Evolutionary conservation across 163 green algal species (phyloP).

Genomic region (Dunaliella salina): DNA sequence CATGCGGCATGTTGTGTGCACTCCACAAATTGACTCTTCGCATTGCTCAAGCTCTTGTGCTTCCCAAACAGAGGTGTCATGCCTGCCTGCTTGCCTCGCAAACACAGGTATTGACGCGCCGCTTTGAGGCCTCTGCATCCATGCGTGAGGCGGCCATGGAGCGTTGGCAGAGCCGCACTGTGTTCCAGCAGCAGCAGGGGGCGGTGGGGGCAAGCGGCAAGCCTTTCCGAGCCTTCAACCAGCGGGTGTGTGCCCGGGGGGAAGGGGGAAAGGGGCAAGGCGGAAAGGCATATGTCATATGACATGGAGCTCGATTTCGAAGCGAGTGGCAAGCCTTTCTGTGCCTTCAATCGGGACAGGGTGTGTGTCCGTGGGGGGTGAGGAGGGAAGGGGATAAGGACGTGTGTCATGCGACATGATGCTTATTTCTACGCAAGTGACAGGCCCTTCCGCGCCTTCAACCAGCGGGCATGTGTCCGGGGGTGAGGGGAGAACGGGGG

Average conservation of each 20-base stretch:
- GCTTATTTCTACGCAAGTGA: neutral
- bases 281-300: too few species aligned
- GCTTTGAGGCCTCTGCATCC: constrained; percentile 14
- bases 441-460: neutral
- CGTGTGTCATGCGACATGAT: too few species aligned
- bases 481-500: too few species aligned
- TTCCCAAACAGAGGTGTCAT: too few species aligned
- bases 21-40: too few species aligned
- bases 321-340: constrained; percentile 5
- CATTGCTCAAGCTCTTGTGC: too few species aligned
- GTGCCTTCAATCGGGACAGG: neutral
- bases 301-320: too few species aligned
- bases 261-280: too few species aligned
- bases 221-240: neutral
- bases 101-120: neutral
- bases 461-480: neutral
- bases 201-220: constrained; percentile 3
- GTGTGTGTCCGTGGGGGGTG: too few species aligned
- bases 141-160: constrained; percentile 64
- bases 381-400: too few species aligned
- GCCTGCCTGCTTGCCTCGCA: neutral
- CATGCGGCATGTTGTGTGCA: too few species aligned
- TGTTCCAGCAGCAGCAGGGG: constrained; percentile 42
- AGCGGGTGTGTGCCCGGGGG: neutral
- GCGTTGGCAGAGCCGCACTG: constrained; percentile 71